Base-by-base conservation (phyloP, 169 alveolate species). In the Amoebophrya sp. region DNA sequence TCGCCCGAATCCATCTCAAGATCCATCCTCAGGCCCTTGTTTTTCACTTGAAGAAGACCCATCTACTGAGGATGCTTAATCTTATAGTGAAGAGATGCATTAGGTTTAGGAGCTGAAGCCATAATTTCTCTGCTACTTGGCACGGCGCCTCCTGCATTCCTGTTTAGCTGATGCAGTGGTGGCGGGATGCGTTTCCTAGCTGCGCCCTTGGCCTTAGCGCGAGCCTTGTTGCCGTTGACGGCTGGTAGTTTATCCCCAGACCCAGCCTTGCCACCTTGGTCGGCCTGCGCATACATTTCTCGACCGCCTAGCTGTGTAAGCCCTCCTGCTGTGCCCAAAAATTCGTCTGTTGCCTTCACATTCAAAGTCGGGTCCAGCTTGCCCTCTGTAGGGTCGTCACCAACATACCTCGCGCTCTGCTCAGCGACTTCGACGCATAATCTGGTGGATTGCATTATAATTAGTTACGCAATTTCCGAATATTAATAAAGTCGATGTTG, bases 311-410 rank as follows among this genome's bases (percentile, higher is more conserved):
- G 83, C 2, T 10, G 39, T 29, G 83, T 65, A 29, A 65, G n/a
- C 18, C 83, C 83, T 29, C 83, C 83, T 29, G 83, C 83, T 36
- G 83, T 65, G 2, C 83, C 83, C 26, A 65, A 36, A 18, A 65
- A 65, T 1, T 65, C 83, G 83, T 65, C 83, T 10, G 83, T 36
- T 29, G 39, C 83, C 36, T 26, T 6, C 36, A 65, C 83, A 36
- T 65, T 65, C 38, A 65, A 65, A 26, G 12, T 18, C 2, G 83
- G 83, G 26, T 65, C 83, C 2, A 65, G 83, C 83, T 26, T 6
- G 39, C n/a, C 83, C 83, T 65, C 83, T 1, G 83, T 65, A 26
- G 83, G 83, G 83, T 65, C 83, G 3, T 65, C 83, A 36, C 83
- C n/a, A 10, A 18, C 26, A 36, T 65, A 65, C 26, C 26, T 6